phyloP scores from a whole-genome alignment of 331 rosid species.

The Pyracantha coccinea region DNA sequence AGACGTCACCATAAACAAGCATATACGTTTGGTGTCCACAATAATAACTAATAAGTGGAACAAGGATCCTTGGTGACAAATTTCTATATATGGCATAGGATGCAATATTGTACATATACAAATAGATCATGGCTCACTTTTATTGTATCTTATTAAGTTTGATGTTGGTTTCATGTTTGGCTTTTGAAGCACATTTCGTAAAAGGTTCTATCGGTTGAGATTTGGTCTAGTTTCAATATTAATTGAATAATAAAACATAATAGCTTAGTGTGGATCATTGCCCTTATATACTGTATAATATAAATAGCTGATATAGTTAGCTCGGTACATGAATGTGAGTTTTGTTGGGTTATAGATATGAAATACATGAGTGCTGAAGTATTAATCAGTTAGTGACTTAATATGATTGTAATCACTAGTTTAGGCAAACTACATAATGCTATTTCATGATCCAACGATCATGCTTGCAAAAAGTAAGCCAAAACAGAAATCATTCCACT shows the following conservation, averaged over 20 bases:
- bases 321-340: background rate
- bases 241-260: background rate
- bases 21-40: too few species aligned
- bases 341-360: background rate
- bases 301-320: background rate
- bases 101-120: background rate
- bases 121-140: background rate
- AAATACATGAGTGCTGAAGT: too few species aligned
- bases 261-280: background rate
- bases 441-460: too few species aligned
- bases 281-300: too few species aligned
- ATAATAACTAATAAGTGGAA: background rate
- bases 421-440: too few species aligned
- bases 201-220: background rate
- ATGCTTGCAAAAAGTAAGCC: too few species aligned
- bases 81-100: background rate
- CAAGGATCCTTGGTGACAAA: conserved; percentile 11
- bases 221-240: background rate
- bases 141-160: background rate
- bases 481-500: too few species aligned
- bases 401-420: too few species aligned
- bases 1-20: background rate
- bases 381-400: too few species aligned
- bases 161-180: background rate
- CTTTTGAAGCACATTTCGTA: background rate